A percentile compares a stretch with the other conserved stretches of the same genome.
phyloP scores from a whole-genome alignment of 163 green algal species.

The Chloromonas sp. region DNA sequence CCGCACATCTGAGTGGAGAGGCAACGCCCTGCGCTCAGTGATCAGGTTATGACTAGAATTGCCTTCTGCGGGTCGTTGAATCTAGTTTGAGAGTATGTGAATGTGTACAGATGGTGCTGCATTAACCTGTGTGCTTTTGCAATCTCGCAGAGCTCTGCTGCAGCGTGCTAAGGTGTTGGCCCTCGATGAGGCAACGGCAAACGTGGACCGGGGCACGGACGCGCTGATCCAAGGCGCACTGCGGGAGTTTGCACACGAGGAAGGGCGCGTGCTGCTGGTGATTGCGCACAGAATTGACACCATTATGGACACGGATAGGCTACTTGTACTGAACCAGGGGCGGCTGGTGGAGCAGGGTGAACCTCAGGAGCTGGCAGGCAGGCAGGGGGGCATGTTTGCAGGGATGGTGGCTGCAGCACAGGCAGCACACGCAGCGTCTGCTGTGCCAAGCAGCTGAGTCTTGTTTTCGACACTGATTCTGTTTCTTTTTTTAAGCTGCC shows the following conservation, averaged over 20 bases:
- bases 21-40: too few relatives aligned
- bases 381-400: slow-evolving; percentile 31
- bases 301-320: slow-evolving; percentile 65
- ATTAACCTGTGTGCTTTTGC: too few relatives aligned
- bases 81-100: too few relatives aligned
- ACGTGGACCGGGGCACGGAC: slow-evolving; percentile 51
- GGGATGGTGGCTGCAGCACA: slow-evolving; percentile 41
- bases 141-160: slow-evolving; percentile 36
- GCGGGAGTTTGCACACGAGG: slow-evolving; percentile 29
- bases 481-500: too few relatives aligned
- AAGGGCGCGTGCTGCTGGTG: slow-evolving; percentile 50
- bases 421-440: not conserved
- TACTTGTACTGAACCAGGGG: slow-evolving; percentile 49
- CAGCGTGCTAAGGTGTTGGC: slow-evolving; percentile 45
- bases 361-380: slow-evolving; percentile 29
- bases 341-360: slow-evolving; percentile 41
- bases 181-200: slow-evolving; percentile 50
- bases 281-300: slow-evolving; percentile 78
- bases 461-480: too few relatives aligned
- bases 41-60: too few relatives aligned
- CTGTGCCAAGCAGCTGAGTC: too few relatives aligned
- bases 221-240: slow-evolving; percentile 43
- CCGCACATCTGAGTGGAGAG: not conserved
- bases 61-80: too few relatives aligned
- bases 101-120: too few relatives aligned